phyloP scores from a whole-genome alignment of 805 yeast genomes.

The Cyberlindnera maclurae region DNA sequence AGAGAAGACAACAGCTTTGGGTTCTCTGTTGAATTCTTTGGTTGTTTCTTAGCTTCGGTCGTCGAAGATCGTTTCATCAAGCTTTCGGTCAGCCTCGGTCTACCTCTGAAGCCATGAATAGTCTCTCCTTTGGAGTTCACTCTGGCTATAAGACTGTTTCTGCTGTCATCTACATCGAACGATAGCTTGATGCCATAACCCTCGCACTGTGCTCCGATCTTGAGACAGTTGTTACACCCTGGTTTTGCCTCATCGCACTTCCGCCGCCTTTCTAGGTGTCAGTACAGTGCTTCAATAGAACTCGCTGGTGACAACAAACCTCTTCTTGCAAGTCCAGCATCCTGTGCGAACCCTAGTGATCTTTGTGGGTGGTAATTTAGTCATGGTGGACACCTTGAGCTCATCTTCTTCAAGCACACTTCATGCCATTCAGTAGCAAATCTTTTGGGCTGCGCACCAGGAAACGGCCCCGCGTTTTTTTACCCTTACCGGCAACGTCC shows the following conservation, averaged over 20 bases:
- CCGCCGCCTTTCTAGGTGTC: conserved; percentile 31
- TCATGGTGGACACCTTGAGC: not conserved
- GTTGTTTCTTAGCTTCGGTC: not conserved
- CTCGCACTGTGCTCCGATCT: conserved; percentile 38
- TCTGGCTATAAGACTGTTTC: conserved; percentile 23
- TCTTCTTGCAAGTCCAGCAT: conserved; percentile 49
- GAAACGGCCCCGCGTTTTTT: too few relatives aligned
- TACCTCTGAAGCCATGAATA: conserved; percentile 36
- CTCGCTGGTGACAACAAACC: conserved; percentile 26
- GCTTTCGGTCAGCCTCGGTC: conserved; percentile 33
- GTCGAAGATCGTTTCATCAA: conserved; percentile 18
- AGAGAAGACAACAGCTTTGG: not conserved
- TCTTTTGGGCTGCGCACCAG: too few relatives aligned
- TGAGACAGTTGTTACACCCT: conserved; percentile 39
- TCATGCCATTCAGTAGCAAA: too few relatives aligned
- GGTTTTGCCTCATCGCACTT: conserved; percentile 55
- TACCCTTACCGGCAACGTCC: too few relatives aligned
- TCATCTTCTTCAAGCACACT: too few relatives aligned
- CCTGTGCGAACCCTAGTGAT: conserved; percentile 40
- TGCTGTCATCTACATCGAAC: conserved; percentile 43
- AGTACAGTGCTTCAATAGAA: too few relatives aligned
- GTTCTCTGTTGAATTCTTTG: not conserved
- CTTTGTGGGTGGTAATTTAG: not conserved
- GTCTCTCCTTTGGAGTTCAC: conserved; percentile 29
- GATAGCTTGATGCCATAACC: conserved; percentile 43